Percentiles rank a stretch among this genome's conserved stretches.
Evolutionary conservation across 176 grass and related monocot species (phyloP).

Genomic region (Oryza longistaminata): DNA sequence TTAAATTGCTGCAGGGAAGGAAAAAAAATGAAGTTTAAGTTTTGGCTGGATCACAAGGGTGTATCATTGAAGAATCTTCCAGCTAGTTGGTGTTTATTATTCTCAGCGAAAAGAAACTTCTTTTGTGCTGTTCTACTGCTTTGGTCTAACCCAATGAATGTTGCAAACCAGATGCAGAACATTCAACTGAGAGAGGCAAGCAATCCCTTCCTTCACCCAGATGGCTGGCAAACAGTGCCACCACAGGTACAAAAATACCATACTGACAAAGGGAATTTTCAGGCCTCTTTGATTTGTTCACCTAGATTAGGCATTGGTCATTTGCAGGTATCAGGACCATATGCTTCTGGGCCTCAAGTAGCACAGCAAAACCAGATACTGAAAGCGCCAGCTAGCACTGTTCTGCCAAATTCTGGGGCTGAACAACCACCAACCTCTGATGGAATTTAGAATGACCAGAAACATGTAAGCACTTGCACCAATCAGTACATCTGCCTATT

Average conservation of each 20-base stretch:
- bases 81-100: not conserved
- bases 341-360: conserved; percentile 52
- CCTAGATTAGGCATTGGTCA: conserved; percentile 7
- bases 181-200: conserved; percentile 47
- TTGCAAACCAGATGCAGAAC: conserved; percentile 59
- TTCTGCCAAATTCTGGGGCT: conserved; percentile 36
- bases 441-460: conserved; percentile 40
- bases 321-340: conserved; percentile 55
- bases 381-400: conserved; percentile 35
- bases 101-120: not conserved
- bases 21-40: not conserved
- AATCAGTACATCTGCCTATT: conserved; percentile 18
- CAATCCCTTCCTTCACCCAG: conserved; percentile 42
- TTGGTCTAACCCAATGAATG: conserved; percentile 36
- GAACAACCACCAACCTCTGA: conserved; percentile 34
- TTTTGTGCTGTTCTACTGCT: not conserved
- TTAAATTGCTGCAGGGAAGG: not conserved
- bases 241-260: conserved; percentile 50
- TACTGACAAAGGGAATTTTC: not conserved
- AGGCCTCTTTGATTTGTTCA: conserved; percentile 12
- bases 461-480: conserved; percentile 26
- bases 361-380: conserved; percentile 36
- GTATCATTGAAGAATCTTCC: not conserved
- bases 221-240: conserved; percentile 32
- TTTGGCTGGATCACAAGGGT: not conserved